Evolutionary conservation across 192 early-diverging fungal genomes (phyloP).

Genomic region (Podila clonocystis): DNA sequence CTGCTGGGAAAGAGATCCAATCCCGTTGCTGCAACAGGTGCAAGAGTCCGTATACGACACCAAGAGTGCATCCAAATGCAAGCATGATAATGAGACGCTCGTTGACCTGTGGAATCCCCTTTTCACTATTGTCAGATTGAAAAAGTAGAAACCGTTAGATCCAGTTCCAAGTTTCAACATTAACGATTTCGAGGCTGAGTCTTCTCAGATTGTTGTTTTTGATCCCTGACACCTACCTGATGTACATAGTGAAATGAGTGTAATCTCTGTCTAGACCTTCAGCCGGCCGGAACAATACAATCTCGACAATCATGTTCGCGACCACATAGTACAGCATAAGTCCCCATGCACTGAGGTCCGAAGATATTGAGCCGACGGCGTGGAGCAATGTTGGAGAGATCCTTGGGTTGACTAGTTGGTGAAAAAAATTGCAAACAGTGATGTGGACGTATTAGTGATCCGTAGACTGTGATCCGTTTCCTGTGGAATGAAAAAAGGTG

Average conservation of each 20-base stretch:
- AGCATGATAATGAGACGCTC: conserved; percentile 38
- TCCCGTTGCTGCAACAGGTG: conserved; percentile 42
- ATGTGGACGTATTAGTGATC: neutral
- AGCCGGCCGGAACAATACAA: conserved; percentile 19
- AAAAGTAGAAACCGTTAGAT: neutral
- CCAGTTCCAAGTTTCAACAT: no score
- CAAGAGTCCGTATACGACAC: conserved; percentile 8
- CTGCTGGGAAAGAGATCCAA: conserved; percentile 27
- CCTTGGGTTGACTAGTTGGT: conserved; percentile 34
- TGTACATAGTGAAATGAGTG: conserved; percentile 26
- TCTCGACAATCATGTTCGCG: conserved; percentile 9
- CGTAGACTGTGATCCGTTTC: neutral
- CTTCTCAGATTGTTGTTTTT: neutral
- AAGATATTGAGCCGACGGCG: conserved; percentile 21
- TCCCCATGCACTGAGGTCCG: conserved; percentile 25
- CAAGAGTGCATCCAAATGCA: conserved; percentile 19
- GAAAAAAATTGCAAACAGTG: no score
- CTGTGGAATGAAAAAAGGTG: neutral
- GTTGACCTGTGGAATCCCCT: conserved; percentile 38
- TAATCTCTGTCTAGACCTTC: conserved; percentile 5
- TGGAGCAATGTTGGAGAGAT: conserved; percentile 34
- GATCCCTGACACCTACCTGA: conserved; percentile 10
- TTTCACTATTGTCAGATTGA: conserved; percentile 12
- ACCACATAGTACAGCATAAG: conserved; percentile 26
- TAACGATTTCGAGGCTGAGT: neutral